Base-by-base conservation (phyloP, 2,329 filamentous ascomycete genomes). In the Aspergillus proliferans region DNA sequence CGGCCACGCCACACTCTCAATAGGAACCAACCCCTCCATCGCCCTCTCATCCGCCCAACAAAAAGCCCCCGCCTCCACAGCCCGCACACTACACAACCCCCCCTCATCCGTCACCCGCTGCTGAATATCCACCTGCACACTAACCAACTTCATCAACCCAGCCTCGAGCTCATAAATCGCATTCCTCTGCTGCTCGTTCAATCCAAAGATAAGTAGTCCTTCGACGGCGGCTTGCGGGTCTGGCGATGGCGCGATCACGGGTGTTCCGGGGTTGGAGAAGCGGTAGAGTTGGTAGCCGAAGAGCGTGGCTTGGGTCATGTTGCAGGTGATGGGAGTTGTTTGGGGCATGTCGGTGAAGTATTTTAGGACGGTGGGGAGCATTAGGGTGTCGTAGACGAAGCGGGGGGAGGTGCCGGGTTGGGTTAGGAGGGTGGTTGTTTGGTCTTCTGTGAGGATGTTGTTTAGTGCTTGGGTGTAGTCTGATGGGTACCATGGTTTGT, bases 341-440 rank as follows among this genome's bases (percentile, higher is more conserved):
- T 59, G 53, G n/a, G 52, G 39, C 7, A 55, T 33, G n/a, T 55
- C 51, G 24, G 58, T 55, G 43, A 57, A 52, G 42, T 60, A 59
- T 34, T 64, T 65, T 6, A 68, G 53, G 8, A 61, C 56, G 1
- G 58, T 61, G 7, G 65, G 65, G 6, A 67, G 55, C 64, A 65
- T 64, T 15, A 65, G 51, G 4, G 50, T 49, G 4, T 58, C 59
- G 50, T 63, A 62, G 45, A 67, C 49, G 49, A 67, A 68, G 18
- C 64, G 58, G 0, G 56, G 52, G 3, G 57, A 44, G 22, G 53
- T 50, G 41, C 50, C 50, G 10, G 52, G 52, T 39, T 50, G 46
- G 14, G 48, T 45, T n/a, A 62, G 47, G 21, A 58, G 52, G 2
- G 47, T 12, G 3, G 52, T 46, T 12, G 66, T 45, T 21, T 61